Percentiles rank a stretch among this genome's conserved stretches.
Evolutionary conservation across 768 basidiomycete genomes (phyloP).

Genomic region (Hemileccinum rubropunctum): DNA sequence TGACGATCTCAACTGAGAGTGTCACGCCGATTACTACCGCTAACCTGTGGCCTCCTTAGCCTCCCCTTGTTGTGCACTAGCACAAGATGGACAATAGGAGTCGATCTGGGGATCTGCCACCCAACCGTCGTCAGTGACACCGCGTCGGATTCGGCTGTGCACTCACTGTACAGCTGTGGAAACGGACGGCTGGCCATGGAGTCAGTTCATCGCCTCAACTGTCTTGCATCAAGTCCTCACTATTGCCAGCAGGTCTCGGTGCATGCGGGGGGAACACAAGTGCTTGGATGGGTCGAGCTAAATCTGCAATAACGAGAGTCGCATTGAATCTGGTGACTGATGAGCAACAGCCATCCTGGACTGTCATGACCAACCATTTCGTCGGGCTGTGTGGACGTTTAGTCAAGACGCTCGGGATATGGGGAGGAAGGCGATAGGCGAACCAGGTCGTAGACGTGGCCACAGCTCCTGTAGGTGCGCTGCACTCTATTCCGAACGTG

Average conservation of each 20-base stretch:
- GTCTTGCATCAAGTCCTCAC: conserved; percentile 41
- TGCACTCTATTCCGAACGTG: conserved; percentile 48
- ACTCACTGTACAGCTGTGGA: conserved; percentile 67
- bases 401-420: conserved; percentile 10
- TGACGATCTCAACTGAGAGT: conserved; percentile 26
- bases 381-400: conserved; percentile 45
- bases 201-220: conserved; percentile 20
- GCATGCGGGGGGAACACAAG: conserved; percentile 59
- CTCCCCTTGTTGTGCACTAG: conserved; percentile 20
- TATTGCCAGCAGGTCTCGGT: conserved; percentile 71
- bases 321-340: conserved; percentile 54
- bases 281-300: conserved; percentile 57
- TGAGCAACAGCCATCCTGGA: conserved; percentile 10
- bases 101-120: conserved; percentile 36
- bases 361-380: conserved; percentile 44
- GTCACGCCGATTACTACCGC: conserved; percentile 6
- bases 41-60: conserved; percentile 2
- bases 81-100: conserved; percentile 33
- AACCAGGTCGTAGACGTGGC: conserved; percentile 54
- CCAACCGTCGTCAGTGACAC: conserved; percentile 14
- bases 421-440: conserved; percentile 21
- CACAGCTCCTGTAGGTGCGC: conserved; percentile 56
- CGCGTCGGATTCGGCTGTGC: conserved; percentile 5
- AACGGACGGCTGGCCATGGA: conserved; percentile 55
- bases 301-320: conserved; percentile 67